Conservation (phyloP, 2,329 filamentous ascomycete species). For the Aspergillus sojae region DNA sequence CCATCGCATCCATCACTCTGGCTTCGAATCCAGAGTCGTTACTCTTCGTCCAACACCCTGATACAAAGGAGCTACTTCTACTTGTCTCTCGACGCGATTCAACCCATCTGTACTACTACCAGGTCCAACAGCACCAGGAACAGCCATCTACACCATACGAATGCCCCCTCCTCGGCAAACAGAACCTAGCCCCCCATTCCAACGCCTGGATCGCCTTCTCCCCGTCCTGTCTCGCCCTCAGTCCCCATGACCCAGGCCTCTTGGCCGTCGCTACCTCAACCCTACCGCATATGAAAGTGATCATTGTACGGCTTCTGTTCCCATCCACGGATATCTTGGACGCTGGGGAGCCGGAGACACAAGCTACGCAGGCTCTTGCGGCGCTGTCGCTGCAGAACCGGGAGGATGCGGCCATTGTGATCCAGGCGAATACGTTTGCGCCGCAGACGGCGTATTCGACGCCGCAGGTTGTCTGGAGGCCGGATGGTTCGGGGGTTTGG, state of each 20-base stretch:
- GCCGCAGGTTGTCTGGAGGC: constrained; percentile 63
- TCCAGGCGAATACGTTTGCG: constrained; percentile 62
- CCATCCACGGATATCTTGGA: constrained; percentile 36
- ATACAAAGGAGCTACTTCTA: constrained; percentile 51
- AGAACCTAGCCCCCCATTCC: constrained; percentile 64
- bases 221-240: constrained; percentile 59
- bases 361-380: constrained; percentile 56
- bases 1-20: constrained; percentile 31
- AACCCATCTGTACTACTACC: constrained; percentile 61
- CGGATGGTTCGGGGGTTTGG: constrained; percentile 63
- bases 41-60: constrained; percentile 55
- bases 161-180: constrained; percentile 53
- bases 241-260: constrained; percentile 57
- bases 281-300: constrained; percentile 64
- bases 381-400: constrained; percentile 56
- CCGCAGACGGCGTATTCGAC: constrained; percentile 68
- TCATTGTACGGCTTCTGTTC: constrained; percentile 61
- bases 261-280: constrained; percentile 63
- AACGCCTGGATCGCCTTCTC: constrained; percentile 68
- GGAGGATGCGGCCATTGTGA: constrained; percentile 62
- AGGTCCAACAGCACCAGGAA: constrained; percentile 15
- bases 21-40: constrained; percentile 61
- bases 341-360: constrained; percentile 40
- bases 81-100: constrained; percentile 61
- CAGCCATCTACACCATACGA: constrained; percentile 16